Evolutionary conservation across 345 rosid species (phyloP), one percentile per base, ranked within the genome.

Genomic region (Euphorbia pulcherrima): DNA sequence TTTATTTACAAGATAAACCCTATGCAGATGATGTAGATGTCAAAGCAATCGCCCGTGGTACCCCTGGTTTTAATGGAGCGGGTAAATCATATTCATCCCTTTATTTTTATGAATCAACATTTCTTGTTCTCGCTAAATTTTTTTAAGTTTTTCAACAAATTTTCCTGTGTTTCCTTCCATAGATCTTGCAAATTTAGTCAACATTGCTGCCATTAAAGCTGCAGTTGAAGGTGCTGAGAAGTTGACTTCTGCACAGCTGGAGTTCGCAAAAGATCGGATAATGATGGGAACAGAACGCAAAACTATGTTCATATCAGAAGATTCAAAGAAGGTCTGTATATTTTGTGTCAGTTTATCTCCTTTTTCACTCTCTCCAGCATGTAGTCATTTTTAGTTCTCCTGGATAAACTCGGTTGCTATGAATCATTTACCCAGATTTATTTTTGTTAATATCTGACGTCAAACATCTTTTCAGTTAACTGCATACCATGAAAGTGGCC

Each of bases 1-100:
- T 94, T 46, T 94, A 94, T 80, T 83, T 94, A 61, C 90, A 87
- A 75, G 97, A 90, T 69, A 94, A 94, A 78, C 99, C 97, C 68
- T 74, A 89, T 83, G 82, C 89, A 24, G 93, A 88, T 30, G 87
- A 89, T 55, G 88, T 94, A 50, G 99, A 94, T 83, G 85, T 87
- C 68, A 88, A 88, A 81, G 81, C 97, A 70, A 88, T 89, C 81
- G 97, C 99, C 68, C 88, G 97, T 64, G 99, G 99, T 71, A 94
- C 99, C 44, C 97, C 99, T 17, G 99, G 99, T 65, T 94, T 94
- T 73, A 94, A 94, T 78, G 99, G 99, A 64, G 99, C 97, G 69
- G 99, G 97, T 94, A 68, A 77, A 67, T 50, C 58, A 48, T 60
- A 37, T 56, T 37, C 30, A 40, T 72, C 14, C 23, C 16, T n/a